Base-by-base conservation (phyloP, 139 green algal genomes). In the Yamagishiella unicocca region DNA sequence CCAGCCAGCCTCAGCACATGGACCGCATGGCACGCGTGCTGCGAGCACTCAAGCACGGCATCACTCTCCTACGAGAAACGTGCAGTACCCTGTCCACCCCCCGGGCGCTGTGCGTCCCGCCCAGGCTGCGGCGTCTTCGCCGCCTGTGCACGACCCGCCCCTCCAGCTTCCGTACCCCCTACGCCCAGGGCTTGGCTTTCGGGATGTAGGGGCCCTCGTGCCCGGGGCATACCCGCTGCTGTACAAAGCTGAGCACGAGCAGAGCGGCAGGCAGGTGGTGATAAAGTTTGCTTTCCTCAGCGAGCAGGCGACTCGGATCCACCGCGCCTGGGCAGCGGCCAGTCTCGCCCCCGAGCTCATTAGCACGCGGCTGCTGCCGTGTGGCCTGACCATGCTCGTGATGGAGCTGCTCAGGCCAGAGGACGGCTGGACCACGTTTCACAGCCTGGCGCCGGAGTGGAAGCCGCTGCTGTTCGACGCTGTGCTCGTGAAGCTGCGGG, bases 81-180 rank as follows among this genome's bases (percentile, higher is more conserved):
- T 74, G 24, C 38, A n/a, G 19, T 8, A 37, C 29, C 21, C 68
- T 42, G 17, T 29, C n/a, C n/a, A 31, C 58, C 22, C 19, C 17
- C 66, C 33, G 10, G 33, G 10, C 5, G 66, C 33, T 8, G 50
- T 17, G 50, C 17, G 50, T 31, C 24, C 35, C 7, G 66, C 8
- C 66, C 10, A 10, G 66, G 31, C 35, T 22, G 9, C 66, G 10
- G 33, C 50, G 12, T 58, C 50, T 58, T 58, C 50, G 50, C 14
- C 50, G 35, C 66, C 37, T 6, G 21, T 24, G 38, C 68, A 38
- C 37, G 68, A 77, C 37, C 37, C 68, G 14, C 31, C 21, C 68
- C 38, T 77, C 7, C 38, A 54, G 35, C 68, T 77, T 17, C 68
- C 68, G 38, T 77, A 77, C 68, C 68, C 37, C 19, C 68, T 77